Conservation (phyloP, 495 filamentous ascomycete species). For the Lophium mytilinum region DNA sequence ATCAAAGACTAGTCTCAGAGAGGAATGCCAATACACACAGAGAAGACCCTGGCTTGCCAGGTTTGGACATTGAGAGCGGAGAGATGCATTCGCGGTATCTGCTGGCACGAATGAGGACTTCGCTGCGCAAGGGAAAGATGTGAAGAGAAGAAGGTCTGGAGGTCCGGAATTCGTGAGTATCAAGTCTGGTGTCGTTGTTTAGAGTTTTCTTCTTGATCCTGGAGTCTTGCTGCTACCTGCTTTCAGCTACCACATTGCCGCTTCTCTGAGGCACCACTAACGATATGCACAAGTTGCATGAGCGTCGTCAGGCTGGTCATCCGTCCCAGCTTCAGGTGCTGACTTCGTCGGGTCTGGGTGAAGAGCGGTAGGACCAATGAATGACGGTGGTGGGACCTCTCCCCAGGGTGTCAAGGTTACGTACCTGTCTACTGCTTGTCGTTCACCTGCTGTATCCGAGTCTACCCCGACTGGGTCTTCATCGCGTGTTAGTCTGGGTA, state of each 20-base stretch:
- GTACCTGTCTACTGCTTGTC: conserved; percentile 62
- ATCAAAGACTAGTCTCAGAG: conserved; percentile 37
- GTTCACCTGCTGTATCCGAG: conserved; percentile 8
- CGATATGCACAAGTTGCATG: no score
- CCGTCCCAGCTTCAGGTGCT: no score
- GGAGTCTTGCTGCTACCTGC: neutral
- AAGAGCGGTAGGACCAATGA: conserved; percentile 9
- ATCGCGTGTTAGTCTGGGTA: conserved; percentile 1
- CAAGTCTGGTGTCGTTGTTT: no score
- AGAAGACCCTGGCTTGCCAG: conserved; percentile 37
- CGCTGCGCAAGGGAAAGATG: neutral
- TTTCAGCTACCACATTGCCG: no score
- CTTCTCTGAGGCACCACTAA: no score
- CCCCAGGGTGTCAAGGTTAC: conserved; percentile 90
- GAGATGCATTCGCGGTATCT: conserved; percentile 34
- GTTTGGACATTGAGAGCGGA: conserved; percentile 27
- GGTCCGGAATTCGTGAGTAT: neutral
- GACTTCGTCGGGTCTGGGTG: no score
- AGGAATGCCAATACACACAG: conserved; percentile 49
- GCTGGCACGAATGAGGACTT: conserved; percentile 31
- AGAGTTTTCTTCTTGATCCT: neutral
- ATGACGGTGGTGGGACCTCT: conserved; percentile 64
- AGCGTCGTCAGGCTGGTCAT: no score
- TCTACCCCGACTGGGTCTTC: conserved; percentile 6
- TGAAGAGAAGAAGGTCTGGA: neutral